phyloP scores from a whole-genome alignment of 495 filamentous ascomycete species.

The Neohortaea acidophila region DNA sequence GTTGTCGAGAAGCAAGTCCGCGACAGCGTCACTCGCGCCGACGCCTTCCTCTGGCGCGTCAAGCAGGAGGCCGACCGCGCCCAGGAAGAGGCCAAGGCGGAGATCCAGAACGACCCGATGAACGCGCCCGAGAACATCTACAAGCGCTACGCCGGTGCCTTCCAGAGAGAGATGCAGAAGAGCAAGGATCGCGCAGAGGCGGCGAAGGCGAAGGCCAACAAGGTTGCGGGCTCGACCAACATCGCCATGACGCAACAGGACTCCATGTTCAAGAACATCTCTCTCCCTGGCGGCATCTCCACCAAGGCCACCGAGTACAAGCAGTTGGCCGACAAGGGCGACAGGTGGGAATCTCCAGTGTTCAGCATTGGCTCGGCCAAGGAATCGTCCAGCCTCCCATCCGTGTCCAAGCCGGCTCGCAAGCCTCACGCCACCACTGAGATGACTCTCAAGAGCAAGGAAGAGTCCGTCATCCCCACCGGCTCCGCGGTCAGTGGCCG shows the following conservation, averaged over 20 bases:
- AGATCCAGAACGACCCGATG: no score
- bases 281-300: conserved; percentile 78
- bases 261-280: conserved; percentile 76
- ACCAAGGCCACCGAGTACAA: conserved; percentile 92
- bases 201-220: conserved; percentile 35
- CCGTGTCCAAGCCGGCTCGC: conserved; percentile 45
- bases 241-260: conserved; percentile 78
- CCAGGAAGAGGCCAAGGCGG: conserved; percentile 43
- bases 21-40: conserved; percentile 55
- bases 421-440: conserved; percentile 42
- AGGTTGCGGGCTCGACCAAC: conserved; percentile 67
- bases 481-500: no score
- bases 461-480: no score
- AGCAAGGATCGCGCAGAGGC: conserved; percentile 47
- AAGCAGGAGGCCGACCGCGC: conserved; percentile 70
- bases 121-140: conserved; percentile 75
- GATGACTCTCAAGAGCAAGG: conserved; percentile 23
- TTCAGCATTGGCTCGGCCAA: conserved; percentile 75
- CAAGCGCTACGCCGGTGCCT: conserved; percentile 60
- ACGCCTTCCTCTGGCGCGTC: conserved; percentile 55
- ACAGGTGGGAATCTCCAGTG: conserved; percentile 88
- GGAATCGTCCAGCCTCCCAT: conserved; percentile 55
- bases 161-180: conserved; percentile 56
- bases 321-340: conserved; percentile 71
- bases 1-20: conserved; percentile 77